Base-by-base conservation (phyloP, 2,329 filamentous ascomycete genomes). In the Rhynchosporium graminicola region DNA sequence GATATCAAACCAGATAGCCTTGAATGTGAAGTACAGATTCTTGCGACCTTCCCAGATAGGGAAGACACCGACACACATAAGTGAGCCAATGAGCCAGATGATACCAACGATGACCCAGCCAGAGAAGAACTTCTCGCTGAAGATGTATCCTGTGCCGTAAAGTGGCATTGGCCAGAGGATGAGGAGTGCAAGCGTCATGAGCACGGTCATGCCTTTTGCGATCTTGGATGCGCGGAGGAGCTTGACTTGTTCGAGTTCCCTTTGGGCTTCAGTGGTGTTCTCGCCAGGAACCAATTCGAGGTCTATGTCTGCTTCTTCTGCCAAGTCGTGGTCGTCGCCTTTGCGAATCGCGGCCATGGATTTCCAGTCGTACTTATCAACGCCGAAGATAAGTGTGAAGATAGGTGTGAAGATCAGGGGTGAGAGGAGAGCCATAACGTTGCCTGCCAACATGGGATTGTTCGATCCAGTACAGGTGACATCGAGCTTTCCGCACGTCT, bases 121-220 rank as follows among this genome's bases (percentile, higher is more conserved):
- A 0, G 89, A 91, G 76, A 94, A 95, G 80, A 95, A 95, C 29
- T 81, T 81, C 79, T 91, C 89, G 75, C 82, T 87, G 77, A 95
- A 96, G 59, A 97, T 83, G 73, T 97, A 97, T 0, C 84, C 84
- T 0, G 82, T 82, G 10, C 91, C 92, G 72, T 95, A 97, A 86
- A 97, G 87, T 0, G 92, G 92, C 83, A 97, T 94, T 0, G 93
- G 92, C 92, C 92, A 97, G 15, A 97, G 82, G 1, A 97, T 81
- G 0, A 97, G 79, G 61, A 96, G 80, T 0, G 85, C 82, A 0
- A 96, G 64, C 0, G 91, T 90, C 78, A 91, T 80, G 67, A 82
- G 75, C 9, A 86, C 78, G 0, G 87, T 90, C 38, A 76, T 75
- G 59, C 71, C 72, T 55, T 77, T 77, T 0, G 81, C 79, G 40